These are phyloP conservation scores for Bryoglossum gracile DNA, from an alignment of 495 filamentous ascomycete genomes.

Conservation along the genomic window DNA sequence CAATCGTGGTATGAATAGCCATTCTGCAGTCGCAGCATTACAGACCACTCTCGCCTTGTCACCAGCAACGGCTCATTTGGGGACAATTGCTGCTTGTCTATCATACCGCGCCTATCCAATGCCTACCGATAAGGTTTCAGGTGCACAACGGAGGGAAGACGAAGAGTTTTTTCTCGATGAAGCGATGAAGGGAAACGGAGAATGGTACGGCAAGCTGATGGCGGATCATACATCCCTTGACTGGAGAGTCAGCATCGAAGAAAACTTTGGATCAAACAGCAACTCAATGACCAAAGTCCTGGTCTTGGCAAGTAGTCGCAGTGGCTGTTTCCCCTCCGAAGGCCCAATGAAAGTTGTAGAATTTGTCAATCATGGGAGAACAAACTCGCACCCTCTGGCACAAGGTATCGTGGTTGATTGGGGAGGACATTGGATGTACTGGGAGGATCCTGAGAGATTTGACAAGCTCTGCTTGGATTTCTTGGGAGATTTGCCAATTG, in stretches of 20 bases:
- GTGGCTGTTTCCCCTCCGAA: conserved; percentile 38
- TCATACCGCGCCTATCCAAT: conserved; percentile 30
- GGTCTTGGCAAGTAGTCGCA: conserved; percentile 35
- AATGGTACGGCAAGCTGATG: conserved; percentile 37
- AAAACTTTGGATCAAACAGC: conserved; percentile 23
- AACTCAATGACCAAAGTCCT: conserved; percentile 20
- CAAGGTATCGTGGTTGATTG: conserved; percentile 29
- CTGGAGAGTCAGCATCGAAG: conserved; percentile 36
- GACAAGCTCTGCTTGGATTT: conserved; percentile 22
- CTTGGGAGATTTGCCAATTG: background rate
- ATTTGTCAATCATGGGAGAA: conserved; percentile 19
- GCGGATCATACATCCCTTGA: conserved; percentile 41
- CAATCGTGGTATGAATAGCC: conserved; percentile 34
- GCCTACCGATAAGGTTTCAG: conserved; percentile 2
- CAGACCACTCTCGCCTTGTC: conserved; percentile 29
- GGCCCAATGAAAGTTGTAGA: conserved; percentile 35
- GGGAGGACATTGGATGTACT: conserved; percentile 44
- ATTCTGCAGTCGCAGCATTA: conserved; percentile 28
- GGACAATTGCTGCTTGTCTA: conserved; percentile 34
- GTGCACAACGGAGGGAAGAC: conserved; percentile 21
- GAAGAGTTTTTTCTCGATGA: conserved; percentile 35
- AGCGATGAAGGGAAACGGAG: conserved; percentile 30
- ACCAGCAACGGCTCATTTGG: conserved; percentile 24
- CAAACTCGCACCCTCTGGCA: conserved; percentile 16
- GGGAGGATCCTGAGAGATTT: conserved; percentile 37